Percentiles rank a stretch among this genome's conserved stretches.
These are phyloP conservation scores for Camelina neglecta DNA, from an alignment of 345 rosid genomes.

Conservation along the genomic window DNA sequence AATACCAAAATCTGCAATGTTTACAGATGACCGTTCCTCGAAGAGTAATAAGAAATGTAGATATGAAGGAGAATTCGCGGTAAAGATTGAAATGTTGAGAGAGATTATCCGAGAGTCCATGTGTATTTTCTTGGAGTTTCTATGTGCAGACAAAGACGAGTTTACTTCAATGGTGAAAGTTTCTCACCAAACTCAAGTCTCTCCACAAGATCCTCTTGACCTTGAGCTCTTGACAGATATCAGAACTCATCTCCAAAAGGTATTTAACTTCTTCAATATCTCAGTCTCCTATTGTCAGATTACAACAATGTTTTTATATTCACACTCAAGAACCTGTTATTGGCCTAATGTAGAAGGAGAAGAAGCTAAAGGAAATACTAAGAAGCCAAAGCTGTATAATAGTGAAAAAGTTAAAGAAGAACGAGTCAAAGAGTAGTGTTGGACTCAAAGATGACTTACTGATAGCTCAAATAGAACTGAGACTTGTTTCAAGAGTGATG, in stretches of 20 bases:
- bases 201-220: constrained; percentile 56
- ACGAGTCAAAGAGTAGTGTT: constrained; percentile 44
- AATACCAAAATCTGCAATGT: not conserved
- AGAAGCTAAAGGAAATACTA: constrained; percentile 68
- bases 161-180: constrained; percentile 33
- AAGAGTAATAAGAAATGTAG: constrained; percentile 52
- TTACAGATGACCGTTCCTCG: constrained; percentile 57
- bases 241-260: constrained; percentile 68
- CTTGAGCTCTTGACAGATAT: constrained; percentile 55
- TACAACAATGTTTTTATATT: not conserved
- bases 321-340: constrained; percentile 12
- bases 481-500: constrained; percentile 67
- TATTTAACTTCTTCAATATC: constrained; percentile 5
- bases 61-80: constrained; percentile 51
- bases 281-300: not conserved
- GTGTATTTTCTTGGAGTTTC: constrained; percentile 67
- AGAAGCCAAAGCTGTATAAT: constrained; percentile 68
- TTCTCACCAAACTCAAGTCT: constrained; percentile 49
- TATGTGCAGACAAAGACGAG: constrained; percentile 59
- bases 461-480: constrained; percentile 64
- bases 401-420: constrained; percentile 64
- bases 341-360: constrained; percentile 58
- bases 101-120: constrained; percentile 57
- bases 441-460: constrained; percentile 50
- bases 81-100: constrained; percentile 46